phyloP scores from a whole-genome alignment of 495 filamentous ascomycete species.

The Hyaloscypha bicolor region DNA sequence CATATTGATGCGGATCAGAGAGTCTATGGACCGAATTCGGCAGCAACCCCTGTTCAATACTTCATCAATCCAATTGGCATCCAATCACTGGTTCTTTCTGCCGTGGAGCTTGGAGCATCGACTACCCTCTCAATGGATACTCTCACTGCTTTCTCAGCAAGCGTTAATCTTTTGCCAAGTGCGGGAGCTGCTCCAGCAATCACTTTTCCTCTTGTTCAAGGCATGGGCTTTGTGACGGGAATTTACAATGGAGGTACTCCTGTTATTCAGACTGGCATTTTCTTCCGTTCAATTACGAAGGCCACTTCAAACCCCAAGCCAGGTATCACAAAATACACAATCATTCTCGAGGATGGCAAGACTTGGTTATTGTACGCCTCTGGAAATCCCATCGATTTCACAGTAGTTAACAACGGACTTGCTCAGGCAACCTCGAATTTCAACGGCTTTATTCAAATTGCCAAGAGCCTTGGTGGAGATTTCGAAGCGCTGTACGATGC shows the following conservation, averaged over 20 bases:
- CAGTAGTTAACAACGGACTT: conserved; percentile 47
- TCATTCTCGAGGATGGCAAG: conserved; percentile 69
- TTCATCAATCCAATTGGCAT: conserved; percentile 84
- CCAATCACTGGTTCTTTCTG: conserved; percentile 78
- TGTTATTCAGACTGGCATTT: conserved; percentile 70
- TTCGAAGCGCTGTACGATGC: conserved; percentile 73
- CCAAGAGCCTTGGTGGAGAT: conserved; percentile 67
- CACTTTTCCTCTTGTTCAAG: conserved; percentile 84
- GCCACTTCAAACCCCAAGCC: conserved; percentile 53
- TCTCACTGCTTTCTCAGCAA: conserved; percentile 69
- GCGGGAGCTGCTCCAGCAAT: conserved; percentile 55
- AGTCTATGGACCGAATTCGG: conserved; percentile 58
- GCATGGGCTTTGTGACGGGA: conserved; percentile 85
- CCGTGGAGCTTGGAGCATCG: conserved; percentile 63
- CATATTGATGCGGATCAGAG: conserved; percentile 69
- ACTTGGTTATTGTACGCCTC: conserved; percentile 82
- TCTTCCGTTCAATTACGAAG: conserved; percentile 69
- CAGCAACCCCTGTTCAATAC: conserved; percentile 63
- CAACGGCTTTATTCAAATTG: conserved; percentile 76
- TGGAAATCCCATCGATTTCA: conserved; percentile 45
- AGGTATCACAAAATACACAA: conserved; percentile 77
- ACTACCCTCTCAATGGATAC: conserved; percentile 65
- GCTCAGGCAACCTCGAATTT: conserved; percentile 48
- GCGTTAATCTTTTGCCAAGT: conserved; percentile 64
- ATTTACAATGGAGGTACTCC: conserved; percentile 73